Conservation (phyloP, 176 grass and related monocot species). For the Phragmites australis region DNA sequence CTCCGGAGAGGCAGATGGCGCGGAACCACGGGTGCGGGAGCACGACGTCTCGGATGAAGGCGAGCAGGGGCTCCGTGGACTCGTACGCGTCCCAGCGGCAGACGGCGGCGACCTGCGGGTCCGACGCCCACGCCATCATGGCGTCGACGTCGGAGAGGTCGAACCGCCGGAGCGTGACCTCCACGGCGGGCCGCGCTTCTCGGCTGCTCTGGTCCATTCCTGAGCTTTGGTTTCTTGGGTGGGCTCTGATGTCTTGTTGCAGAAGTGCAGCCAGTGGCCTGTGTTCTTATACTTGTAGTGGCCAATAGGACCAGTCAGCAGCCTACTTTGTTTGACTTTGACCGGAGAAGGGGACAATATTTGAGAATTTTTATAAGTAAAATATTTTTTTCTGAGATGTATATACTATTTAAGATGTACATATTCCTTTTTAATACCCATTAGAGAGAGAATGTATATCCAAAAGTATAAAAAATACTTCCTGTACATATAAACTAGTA, state of each 20-base stretch:
- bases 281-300: not conserved
- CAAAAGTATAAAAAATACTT: no score
- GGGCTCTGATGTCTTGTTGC: not conserved
- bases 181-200: not conserved
- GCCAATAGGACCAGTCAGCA: not conserved
- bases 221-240: not conserved
- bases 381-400: no score
- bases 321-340: slow-evolving; percentile 2
- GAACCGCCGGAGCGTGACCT: slow-evolving; percentile 60
- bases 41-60: slow-evolving; percentile 52
- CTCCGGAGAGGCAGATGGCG: slow-evolving; percentile 57
- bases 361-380: slow-evolving; percentile 11
- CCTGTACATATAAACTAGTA: no score
- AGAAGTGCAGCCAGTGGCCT: no score
- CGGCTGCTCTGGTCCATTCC: not conserved
- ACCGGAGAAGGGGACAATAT: not conserved
- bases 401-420: no score
- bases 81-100: slow-evolving; percentile 79
- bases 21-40: slow-evolving; percentile 77
- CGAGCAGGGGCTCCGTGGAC: slow-evolving; percentile 51
- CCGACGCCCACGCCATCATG: slow-evolving; percentile 72
- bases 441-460: no score
- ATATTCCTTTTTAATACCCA: no score
- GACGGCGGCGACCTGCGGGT: slow-evolving; percentile 49
- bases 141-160: slow-evolving; percentile 65